A percentile compares a stretch with the other conserved stretches of the same genome.
phyloP scores from a whole-genome alignment of 495 filamentous ascomycete genomes.

The Pseudoneurospora amorphoporcata region DNA sequence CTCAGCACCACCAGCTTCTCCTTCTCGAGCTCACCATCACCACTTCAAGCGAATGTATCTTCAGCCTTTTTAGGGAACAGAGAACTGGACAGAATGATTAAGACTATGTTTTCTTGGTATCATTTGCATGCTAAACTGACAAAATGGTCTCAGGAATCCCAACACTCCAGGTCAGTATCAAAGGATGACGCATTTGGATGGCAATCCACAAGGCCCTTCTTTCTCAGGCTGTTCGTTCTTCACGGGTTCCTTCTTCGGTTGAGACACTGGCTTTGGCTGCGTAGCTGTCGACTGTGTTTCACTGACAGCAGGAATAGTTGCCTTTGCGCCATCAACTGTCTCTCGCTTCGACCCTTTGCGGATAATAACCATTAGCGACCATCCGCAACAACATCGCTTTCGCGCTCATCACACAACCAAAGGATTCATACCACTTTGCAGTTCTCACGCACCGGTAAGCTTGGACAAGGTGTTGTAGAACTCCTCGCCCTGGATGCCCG shows the following conservation, averaged over 20 bases:
- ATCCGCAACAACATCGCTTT: not conserved
- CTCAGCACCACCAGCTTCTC: not conserved
- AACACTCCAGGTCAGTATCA: not conserved
- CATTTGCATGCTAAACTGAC: not conserved
- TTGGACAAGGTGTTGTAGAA: conserved; percentile 77
- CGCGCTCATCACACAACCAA: conserved; percentile 35
- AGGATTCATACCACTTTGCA: conserved; percentile 45
- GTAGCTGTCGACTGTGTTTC: not conserved
- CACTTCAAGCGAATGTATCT: not conserved
- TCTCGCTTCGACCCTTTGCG: not conserved
- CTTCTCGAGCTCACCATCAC: not conserved
- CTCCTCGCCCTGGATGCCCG: conserved; percentile 67
- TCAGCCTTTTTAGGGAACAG: not conserved
- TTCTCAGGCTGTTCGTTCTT: not conserved
- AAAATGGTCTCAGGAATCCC: not conserved
- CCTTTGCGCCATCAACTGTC: not conserved
- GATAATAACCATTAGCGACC: conserved; percentile 14
- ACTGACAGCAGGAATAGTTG: not conserved
- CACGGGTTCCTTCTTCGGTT: not conserved
- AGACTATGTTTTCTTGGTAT: not conserved
- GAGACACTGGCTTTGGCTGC: not conserved
- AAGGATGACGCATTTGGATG: conserved; percentile 10
- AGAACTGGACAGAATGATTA: not conserved
- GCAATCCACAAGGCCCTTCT: conserved; percentile 14
- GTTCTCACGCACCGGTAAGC: conserved; percentile 53